A percentile compares a stretch with the other conserved stretches of the same genome.
These are phyloP conservation scores for Cryptococcus sp. DNA, from an alignment of 1,284 basidiomycete genomes.

Conservation along the genomic window DNA sequence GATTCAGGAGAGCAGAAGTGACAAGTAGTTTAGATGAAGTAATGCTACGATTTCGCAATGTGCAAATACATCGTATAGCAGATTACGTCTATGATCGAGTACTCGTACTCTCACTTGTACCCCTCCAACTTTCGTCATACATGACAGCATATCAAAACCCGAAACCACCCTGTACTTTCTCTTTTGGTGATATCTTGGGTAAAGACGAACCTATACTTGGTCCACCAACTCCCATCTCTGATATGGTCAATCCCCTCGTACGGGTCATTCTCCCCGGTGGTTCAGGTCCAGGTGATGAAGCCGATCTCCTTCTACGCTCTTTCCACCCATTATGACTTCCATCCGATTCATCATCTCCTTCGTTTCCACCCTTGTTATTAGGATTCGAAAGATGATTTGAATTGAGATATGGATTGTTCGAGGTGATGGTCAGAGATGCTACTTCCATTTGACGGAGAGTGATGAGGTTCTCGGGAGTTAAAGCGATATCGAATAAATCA, in stretches of 20 bases:
- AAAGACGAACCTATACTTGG: background rate
- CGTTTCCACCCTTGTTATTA: background rate
- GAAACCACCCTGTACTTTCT: background rate
- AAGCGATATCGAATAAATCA: conserved; percentile 80
- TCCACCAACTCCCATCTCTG: conserved; percentile 7
- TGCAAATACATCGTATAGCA: background rate
- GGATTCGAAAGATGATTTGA: too few species aligned
- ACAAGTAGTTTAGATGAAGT: background rate
- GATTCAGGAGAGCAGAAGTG: too few species aligned
- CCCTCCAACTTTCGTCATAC: background rate
- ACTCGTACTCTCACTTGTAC: background rate
- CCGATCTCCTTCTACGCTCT: conserved; percentile 3
- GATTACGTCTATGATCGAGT: background rate
- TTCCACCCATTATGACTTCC: background rate
- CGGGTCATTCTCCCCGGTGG: conserved; percentile 3
- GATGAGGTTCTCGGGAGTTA: conserved; percentile 45
- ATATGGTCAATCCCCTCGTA: conserved; percentile 20
- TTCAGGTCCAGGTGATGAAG: conserved; percentile 11
- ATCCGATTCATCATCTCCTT: background rate
- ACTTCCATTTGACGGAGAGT: conserved; percentile 27
- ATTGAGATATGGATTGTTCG: background rate
- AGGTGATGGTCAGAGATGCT: background rate
- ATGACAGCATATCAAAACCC: background rate
- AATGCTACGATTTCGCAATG: background rate
- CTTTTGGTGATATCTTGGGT: background rate